Evolutionary conservation across 1,139 yeast species (phyloP).

Genomic region (Hemisphaericaspora lyxosophila): DNA sequence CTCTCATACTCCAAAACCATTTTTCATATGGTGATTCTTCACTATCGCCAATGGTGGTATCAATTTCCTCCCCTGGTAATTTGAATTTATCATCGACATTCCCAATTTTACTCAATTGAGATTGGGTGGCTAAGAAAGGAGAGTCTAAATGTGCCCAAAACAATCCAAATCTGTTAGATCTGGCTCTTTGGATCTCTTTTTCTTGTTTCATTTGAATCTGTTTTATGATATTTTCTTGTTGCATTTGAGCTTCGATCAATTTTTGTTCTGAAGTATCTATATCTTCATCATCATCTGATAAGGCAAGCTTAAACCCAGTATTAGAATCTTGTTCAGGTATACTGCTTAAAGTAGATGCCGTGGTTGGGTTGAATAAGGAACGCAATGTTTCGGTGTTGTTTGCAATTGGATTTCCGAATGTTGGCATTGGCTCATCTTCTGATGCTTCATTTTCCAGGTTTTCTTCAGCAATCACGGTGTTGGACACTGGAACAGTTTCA

Average conservation of each 20-base stretch:
- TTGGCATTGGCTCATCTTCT: conserved; percentile 48
- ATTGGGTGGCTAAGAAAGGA: conserved; percentile 81
- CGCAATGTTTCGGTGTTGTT: conserved; percentile 62
- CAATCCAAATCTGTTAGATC: conserved; percentile 44
- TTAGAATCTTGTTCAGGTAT: conserved; percentile 8
- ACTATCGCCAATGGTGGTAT: conserved; percentile 16
- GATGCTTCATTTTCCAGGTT: conserved; percentile 12
- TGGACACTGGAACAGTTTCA: conserved; percentile 7
- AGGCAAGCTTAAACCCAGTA: conserved; percentile 34
- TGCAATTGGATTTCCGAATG: conserved; percentile 40
- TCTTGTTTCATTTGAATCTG: conserved; percentile 34
- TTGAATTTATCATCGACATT: conserved; percentile 22
- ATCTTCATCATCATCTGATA: conserved; percentile 39
- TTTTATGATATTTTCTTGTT: conserved; percentile 28
- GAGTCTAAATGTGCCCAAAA: conserved; percentile 84
- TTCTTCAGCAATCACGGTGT: neutral
- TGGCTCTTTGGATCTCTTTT: conserved; percentile 17
- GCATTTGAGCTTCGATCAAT: conserved; percentile 8
- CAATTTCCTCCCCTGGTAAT: conserved; percentile 38
- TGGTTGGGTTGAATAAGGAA: conserved; percentile 54
- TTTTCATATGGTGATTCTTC: conserved; percentile 61
- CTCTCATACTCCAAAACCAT: conserved; percentile 82
- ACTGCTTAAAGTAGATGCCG: conserved; percentile 14
- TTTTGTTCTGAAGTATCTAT: conserved; percentile 23
- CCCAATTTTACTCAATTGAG: conserved; percentile 69